Evolutionary conservation across 225 moss, liverwort and hornwort genomes (phyloP), one percentile per base, ranked within the genome.

Genomic region (Ulota crispa): DNA sequence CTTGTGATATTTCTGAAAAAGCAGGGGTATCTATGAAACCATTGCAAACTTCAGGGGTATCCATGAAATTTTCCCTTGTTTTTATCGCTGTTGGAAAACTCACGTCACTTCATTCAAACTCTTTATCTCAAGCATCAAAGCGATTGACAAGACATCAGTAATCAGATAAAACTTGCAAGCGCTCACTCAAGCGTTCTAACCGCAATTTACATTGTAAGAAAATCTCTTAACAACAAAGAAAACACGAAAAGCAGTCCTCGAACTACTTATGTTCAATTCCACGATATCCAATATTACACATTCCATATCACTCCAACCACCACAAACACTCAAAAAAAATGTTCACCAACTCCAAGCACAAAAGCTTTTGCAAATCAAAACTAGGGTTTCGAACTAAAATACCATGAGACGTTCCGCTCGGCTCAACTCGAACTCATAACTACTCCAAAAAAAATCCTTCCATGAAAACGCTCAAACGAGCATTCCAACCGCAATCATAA

Each of bases 261-360:
- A 3, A 52, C 30, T 15, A 27, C 56, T 27, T 32, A 73, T 64
- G 47, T 68, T 60, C 60, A 36, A 76, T 76, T 68, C 68, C 47
- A 83, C 54, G 16, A 78, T 59, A 78, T 65, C 66, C 56, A 31
- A 72, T 43, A 47, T 47, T 66, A 79, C 73, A 59, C 27, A 72
- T 42, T 69, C 28, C 72, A 65, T 15, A 65, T 64, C 56, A 72
- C 20, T 43, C 66, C 66, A 65, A 39, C 47, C 27, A 28, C 59
- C 50, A 16, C 42, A 50, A 73, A 73, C 21, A 2, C 56, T 78
- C 37, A 4, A 27, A 73, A 79, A 73, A 73, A 74, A 21, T 1
- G 57, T 18, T 67, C 59, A 67, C n/a, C n/a, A n/a, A n/a, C n/a
- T 60, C 54, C 63, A 77, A n/a, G 52, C 68, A 79, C 57, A 50